Evolutionary conservation across 768 basidiomycete species (phyloP), one percentile per base, ranked within the genome.

Genomic region (Fistulinella prunicolor): DNA sequence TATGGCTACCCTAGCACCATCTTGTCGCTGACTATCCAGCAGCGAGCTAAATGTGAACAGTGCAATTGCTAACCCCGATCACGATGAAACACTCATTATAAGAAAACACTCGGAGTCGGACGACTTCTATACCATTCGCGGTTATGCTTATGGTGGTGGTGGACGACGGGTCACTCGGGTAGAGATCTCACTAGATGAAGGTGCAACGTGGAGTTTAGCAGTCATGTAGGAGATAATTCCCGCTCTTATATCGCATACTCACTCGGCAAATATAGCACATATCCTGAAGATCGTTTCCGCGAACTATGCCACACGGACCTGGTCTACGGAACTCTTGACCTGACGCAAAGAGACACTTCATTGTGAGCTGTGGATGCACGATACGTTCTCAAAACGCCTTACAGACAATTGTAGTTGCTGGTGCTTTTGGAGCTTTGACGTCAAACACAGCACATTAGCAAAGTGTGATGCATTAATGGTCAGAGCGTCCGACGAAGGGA

Each of bases 131-230:
- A 58, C 58, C 4, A 36, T 80, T 32, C 65, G 70, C 44, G 83
- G 83, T 5, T 85, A 83, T 46, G 82, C 82, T 3, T 85, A 85
- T 58, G 69, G 73, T 21, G 83, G 83, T 10, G 81, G 82, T 6
- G 82, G 82, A 4, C 70, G 78, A 8, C 70, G 81, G 16, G 68
- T 85, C 17, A 76, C 74, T 4, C 72, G 82, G 14, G 77, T 83
- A 22, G 82, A 85, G 50, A 44, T 83, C 34, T 78, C 80, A 7
- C 54, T 79, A 8, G 79, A 84, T 51, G 73, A 78, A 20, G 82
- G 81, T 2, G 47, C 47, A 16, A 69, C 69, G 1, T 84, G 82
- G 82, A 50, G 39, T 8, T 63, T 81, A 14, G 72, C 74, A 6
- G 55, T 57, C n/a, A 62, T 77, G 70, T 70, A 44, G 14, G 60